Evolutionary conservation across 345 rosid species (phyloP).

Genomic region (Salix koriyanagi): DNA sequence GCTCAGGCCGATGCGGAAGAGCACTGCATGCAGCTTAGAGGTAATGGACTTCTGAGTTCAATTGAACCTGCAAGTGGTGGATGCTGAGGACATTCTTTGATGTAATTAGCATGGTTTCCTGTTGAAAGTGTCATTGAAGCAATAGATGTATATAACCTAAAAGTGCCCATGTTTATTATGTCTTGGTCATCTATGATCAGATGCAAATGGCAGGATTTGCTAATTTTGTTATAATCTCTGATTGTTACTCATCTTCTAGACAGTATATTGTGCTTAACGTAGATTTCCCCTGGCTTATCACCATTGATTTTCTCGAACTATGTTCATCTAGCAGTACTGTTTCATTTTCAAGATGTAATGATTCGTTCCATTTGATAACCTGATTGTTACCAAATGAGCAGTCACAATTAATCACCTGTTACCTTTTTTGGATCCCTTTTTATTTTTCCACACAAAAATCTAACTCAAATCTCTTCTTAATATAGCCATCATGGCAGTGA

Average conservation of each 20-base stretch:
- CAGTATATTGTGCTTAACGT: not conserved
- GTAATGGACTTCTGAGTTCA: slow-evolving; percentile 88
- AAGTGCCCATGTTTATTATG: slow-evolving; percentile 15
- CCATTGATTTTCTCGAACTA: not conserved
- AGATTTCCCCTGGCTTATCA: not conserved
- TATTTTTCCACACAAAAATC: not conserved
- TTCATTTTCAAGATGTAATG: not conserved
- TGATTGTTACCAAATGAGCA: not conserved
- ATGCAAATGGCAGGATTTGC: slow-evolving; percentile 17
- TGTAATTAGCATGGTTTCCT: not conserved
- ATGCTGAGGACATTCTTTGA: slow-evolving; percentile 40
- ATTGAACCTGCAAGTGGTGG: slow-evolving; percentile 91
- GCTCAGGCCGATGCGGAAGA: slow-evolving; percentile 92
- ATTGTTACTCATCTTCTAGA: not conserved
- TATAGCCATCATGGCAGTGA: not conserved
- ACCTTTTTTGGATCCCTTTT: not conserved
- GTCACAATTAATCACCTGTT: not conserved
- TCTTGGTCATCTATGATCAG: slow-evolving; percentile 11
- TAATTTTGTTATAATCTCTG: slow-evolving; percentile 15
- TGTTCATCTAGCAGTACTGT: not conserved
- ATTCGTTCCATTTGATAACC: not conserved
- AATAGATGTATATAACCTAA: slow-evolving; percentile 31
- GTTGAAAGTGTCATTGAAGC: slow-evolving; percentile 3
- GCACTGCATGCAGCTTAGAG: slow-evolving; percentile 93
- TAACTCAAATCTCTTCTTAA: not conserved